phyloP scores from a whole-genome alignment of 257 asterid species.

The Verbascum thapsus region DNA sequence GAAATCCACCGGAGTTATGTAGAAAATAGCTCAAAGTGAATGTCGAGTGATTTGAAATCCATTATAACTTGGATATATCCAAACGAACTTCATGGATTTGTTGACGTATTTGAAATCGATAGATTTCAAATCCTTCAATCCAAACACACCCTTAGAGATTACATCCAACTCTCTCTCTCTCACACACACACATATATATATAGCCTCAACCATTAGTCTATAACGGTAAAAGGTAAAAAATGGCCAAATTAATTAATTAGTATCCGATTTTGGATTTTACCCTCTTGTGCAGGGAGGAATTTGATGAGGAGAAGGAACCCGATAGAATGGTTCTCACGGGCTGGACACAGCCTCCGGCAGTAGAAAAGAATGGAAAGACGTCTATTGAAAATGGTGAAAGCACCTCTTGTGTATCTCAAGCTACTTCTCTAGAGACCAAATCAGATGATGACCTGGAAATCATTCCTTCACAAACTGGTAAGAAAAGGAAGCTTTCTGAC shows the following conservation, averaged over 20 bases:
- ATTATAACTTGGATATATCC: too few relatives aligned
- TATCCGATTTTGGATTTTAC: not conserved
- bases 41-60: too few relatives aligned
- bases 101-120: too few relatives aligned
- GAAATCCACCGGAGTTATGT: too few relatives aligned
- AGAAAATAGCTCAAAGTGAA: too few relatives aligned
- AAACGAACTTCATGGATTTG: too few relatives aligned
- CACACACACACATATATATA: too few relatives aligned
- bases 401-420: constrained; percentile 54
- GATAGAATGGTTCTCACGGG: constrained; percentile 88
- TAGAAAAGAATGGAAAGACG: constrained; percentile 45
- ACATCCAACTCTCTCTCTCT: too few relatives aligned
- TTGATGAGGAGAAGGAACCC: constrained; percentile 94
- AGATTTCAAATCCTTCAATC: too few relatives aligned
- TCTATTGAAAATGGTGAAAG: constrained; percentile 61
- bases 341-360: constrained; percentile 63
- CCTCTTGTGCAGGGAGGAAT: constrained; percentile 66
- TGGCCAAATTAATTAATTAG: not conserved
- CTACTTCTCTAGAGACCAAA: constrained; percentile 37
- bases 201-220: too few relatives aligned
- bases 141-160: not conserved
- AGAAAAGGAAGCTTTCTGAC: constrained; percentile 66
- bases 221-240: too few relatives aligned
- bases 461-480: constrained; percentile 46
- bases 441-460: constrained; percentile 65